These are phyloP conservation scores for Phyllosticta citribraziliensis DNA, from an alignment of 2,329 filamentous ascomycete genomes.

Conservation along the genomic window DNA sequence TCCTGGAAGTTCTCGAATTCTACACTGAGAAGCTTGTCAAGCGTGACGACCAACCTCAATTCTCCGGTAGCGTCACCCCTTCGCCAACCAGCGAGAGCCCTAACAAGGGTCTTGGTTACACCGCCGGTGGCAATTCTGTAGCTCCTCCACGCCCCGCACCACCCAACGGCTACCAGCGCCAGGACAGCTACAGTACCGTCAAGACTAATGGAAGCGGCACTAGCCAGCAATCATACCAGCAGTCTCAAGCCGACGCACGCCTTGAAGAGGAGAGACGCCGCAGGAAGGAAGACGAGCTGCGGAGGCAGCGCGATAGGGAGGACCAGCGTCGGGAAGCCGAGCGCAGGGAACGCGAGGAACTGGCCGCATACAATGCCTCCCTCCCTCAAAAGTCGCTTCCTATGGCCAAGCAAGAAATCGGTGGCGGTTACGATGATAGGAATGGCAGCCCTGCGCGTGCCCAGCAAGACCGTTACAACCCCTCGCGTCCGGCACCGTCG, in stretches of 20 bases:
- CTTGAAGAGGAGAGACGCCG: constrained; percentile 30
- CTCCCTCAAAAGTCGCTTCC: constrained; percentile 73
- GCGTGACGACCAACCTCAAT: constrained; percentile 59
- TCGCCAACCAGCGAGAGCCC: constrained; percentile 47
- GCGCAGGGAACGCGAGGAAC: constrained; percentile 51
- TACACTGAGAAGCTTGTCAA: constrained; percentile 73
- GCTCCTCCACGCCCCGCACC: constrained; percentile 39
- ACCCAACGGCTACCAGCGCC: constrained; percentile 31
- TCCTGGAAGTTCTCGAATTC: constrained; percentile 72
- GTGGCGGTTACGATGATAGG: constrained; percentile 40
- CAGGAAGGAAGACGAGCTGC: constrained; percentile 31
- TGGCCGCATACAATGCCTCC: constrained; percentile 83
- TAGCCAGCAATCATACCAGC: constrained; percentile 17
- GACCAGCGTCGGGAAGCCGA: constrained; percentile 33
- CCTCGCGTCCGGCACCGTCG: constrained; percentile 72
- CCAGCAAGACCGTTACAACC: constrained; percentile 65
- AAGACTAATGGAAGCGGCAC: constrained; percentile 18
- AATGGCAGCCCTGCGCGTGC: constrained; percentile 35
- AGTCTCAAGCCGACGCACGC: constrained; percentile 20
- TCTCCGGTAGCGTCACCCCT: constrained; percentile 58
- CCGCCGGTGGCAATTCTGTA: constrained; percentile 34
- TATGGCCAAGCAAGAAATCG: constrained; percentile 81
- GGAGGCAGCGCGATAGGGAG: constrained; percentile 30
- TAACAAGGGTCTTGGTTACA: constrained; percentile 41
- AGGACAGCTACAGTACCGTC: constrained; percentile 35